A percentile compares a stretch with the other conserved stretches of the same genome.
These are phyloP conservation scores for Rhynchospora pubera DNA, from an alignment of 176 grass and related monocot species.

Conservation along the genomic window DNA sequence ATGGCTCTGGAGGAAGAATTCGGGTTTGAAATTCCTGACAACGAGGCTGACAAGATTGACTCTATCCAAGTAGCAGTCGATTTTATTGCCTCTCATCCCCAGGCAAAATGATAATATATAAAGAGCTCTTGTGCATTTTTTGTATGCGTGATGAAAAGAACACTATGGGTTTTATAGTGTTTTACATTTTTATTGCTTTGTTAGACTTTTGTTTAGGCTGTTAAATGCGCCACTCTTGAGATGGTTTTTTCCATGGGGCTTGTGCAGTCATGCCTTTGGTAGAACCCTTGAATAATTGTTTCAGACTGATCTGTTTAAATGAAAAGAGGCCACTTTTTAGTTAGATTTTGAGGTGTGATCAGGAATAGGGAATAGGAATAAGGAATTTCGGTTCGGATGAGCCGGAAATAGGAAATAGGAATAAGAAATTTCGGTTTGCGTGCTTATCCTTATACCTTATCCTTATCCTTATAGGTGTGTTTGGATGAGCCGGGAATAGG, in stretches of 20 bases:
- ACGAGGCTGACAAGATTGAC: slow-evolving; percentile 80
- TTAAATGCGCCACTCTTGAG: not conserved
- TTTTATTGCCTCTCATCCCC: slow-evolving; percentile 65
- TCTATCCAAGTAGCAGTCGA: slow-evolving; percentile 54
- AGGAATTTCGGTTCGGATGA: too few relatives aligned
- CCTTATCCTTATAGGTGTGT: too few relatives aligned
- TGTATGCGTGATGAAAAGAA: not conserved
- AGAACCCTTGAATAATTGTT: slow-evolving; percentile 15
- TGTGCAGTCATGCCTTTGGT: not conserved
- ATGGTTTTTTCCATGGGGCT: not conserved
- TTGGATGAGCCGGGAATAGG: too few relatives aligned
- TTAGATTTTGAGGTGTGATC: not conserved
- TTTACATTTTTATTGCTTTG: not conserved
- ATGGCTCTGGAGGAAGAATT: slow-evolving; percentile 92
- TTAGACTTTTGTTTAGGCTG: slow-evolving; percentile 11
- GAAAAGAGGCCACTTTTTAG: not conserved
- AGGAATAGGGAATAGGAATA: too few relatives aligned
- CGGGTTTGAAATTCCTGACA: slow-evolving; percentile 70
- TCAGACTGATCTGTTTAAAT: slow-evolving; percentile 7
- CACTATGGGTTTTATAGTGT: not conserved
- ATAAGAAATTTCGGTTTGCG: too few relatives aligned
- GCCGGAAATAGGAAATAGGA: too few relatives aligned
- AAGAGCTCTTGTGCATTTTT: not conserved
- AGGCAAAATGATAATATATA: slow-evolving; percentile 48
- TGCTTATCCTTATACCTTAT: too few relatives aligned